Evolutionary conservation across 78 protist genomes (phyloP).

Genomic region (Acrasis kona): DNA sequence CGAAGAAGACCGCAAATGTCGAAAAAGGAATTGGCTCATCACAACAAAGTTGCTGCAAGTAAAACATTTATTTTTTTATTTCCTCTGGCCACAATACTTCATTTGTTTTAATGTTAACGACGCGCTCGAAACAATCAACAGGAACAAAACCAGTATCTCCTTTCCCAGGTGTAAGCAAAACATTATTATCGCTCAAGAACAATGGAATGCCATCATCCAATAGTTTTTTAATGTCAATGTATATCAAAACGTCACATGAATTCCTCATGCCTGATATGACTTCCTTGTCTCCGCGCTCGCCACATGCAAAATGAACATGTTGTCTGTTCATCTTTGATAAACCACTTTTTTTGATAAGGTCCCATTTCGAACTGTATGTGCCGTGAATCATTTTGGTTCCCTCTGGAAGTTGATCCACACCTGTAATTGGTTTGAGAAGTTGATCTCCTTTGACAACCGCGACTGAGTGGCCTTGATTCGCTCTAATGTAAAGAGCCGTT

Average conservation of each 20-base stretch:
- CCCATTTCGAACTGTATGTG: neutral
- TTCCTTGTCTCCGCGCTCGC: constrained; percentile 13
- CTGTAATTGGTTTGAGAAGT: no score
- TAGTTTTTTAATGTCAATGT: constrained; percentile 19
- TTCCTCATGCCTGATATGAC: constrained; percentile 58
- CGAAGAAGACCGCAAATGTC: no score
- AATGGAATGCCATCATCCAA: constrained; percentile 22
- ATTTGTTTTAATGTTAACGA: neutral
- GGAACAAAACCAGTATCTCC: neutral
- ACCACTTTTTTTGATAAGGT: constrained; percentile 14
- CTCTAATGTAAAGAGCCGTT: constrained; percentile 12
- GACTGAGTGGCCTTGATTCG: constrained; percentile 54
- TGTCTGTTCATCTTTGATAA: constrained; percentile 28
- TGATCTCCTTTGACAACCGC: neutral
- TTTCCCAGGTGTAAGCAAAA: constrained; percentile 33
- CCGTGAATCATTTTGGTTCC: constrained; percentile 34
- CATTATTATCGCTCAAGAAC: constrained; percentile 22
- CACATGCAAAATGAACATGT: constrained; percentile 49
- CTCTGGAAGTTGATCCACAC: neutral
- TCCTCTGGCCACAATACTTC: no score
- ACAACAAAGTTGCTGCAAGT: no score
- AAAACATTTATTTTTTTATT: neutral
- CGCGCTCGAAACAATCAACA: neutral
- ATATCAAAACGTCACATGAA: constrained; percentile 3
- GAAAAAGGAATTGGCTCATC: no score